phyloP scores from a whole-genome alignment of 2,329 filamentous ascomycete species.

The Chalaropsis ovoidea region DNA sequence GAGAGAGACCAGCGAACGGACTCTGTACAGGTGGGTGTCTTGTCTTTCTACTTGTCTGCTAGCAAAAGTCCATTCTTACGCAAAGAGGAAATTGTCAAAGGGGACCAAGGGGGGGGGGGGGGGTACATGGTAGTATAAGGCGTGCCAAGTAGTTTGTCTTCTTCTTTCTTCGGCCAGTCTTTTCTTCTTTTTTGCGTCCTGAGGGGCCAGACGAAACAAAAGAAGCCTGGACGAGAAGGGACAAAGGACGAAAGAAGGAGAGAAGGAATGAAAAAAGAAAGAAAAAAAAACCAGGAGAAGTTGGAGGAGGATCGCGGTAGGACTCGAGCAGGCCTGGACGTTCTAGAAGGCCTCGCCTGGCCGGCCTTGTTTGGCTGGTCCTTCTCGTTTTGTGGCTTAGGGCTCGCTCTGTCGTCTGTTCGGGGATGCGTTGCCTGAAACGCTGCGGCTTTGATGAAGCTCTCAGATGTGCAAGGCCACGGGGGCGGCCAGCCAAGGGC shows the following conservation, averaged over 20 bases:
- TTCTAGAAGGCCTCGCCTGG: background rate
- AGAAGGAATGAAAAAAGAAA: background rate
- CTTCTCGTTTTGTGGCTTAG: background rate
- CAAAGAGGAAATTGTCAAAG: slow-evolving; percentile 5
- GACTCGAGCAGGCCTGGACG: background rate
- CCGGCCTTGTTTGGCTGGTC: background rate
- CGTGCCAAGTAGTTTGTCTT: background rate
- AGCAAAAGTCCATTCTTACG: background rate
- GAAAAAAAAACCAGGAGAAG: background rate
- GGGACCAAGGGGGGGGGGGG: background rate
- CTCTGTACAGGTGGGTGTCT: background rate
- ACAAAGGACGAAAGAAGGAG: background rate
- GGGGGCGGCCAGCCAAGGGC: background rate
- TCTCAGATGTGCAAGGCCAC: slow-evolving; percentile 2
- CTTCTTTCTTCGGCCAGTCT: no score
- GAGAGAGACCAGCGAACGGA: background rate
- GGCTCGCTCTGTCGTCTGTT: slow-evolving; percentile 1
- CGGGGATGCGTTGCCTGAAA: slow-evolving; percentile 7
- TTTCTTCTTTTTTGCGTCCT: no score
- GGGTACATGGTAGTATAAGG: background rate
- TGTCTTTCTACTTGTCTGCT: background rate
- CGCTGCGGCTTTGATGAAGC: slow-evolving; percentile 12
- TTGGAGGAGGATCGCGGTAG: background rate
- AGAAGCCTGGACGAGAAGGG: background rate
- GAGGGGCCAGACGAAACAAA: background rate